Conservation (phyloP, 305 asterid species). For the Fraxinus paxiana region DNA sequence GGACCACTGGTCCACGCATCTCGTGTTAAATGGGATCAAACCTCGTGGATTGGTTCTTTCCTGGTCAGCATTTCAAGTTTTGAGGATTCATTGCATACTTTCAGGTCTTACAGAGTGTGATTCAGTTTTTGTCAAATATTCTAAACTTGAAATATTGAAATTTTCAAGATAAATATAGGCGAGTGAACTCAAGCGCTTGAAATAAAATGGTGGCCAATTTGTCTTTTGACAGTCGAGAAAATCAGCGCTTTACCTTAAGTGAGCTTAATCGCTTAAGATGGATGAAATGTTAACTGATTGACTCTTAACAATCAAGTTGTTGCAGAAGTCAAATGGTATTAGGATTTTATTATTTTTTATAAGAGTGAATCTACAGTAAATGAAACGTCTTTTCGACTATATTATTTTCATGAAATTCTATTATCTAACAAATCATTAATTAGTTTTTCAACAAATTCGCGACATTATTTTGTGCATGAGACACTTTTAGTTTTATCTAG, state of each 20-base stretch:
- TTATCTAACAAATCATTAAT: not conserved
- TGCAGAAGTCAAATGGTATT: too few species aligned
- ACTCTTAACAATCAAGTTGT: not conserved
- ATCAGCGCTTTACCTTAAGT: not conserved
- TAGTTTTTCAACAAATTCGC: not conserved
- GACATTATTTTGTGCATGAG: not conserved
- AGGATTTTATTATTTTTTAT: too few species aligned
- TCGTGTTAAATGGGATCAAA: not conserved
- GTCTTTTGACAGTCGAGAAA: not conserved
- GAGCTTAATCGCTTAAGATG: not conserved
- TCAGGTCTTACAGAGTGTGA: not conserved
- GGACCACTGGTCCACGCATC: conserved; percentile 20
- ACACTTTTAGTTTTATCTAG: not conserved
- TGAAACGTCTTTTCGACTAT: not conserved
- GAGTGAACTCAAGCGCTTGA: not conserved
- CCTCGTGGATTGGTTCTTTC: conserved; percentile 28
- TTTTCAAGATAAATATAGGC: not conserved
- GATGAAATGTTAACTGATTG: not conserved
- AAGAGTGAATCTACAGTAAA: too few species aligned
- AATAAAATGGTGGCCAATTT: not conserved
- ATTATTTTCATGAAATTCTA: not conserved
- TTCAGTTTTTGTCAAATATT: not conserved
- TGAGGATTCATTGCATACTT: not conserved
- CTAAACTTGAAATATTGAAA: not conserved
- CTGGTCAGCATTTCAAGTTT: conserved; percentile 2